Evolutionary conservation across 139 green algal genomes (phyloP).

Genomic region (Parachlorella kessleri): DNA sequence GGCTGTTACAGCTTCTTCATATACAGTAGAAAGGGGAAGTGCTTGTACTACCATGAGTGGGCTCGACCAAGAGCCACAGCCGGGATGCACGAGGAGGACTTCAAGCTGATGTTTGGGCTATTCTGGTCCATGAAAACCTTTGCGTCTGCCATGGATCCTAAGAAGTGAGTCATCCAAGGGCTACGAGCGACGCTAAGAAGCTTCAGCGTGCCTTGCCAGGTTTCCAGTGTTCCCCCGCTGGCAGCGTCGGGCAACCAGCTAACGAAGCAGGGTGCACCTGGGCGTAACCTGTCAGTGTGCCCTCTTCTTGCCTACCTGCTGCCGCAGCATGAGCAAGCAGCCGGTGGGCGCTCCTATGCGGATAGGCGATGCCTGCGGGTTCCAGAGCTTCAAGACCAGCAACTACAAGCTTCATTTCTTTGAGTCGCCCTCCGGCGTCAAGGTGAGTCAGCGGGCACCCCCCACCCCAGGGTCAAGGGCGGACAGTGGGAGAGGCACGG

Average conservation of each 20-base stretch:
- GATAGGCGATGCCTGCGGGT: slow-evolving; percentile 80
- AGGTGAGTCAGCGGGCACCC: slow-evolving; percentile 62
- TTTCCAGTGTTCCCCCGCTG: too few species aligned
- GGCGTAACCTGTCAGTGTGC: too few species aligned
- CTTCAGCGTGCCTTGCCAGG: too few species aligned
- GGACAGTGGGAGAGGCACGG: too few species aligned
- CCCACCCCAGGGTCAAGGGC: neutral
- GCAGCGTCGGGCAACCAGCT: too few species aligned
- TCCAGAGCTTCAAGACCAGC: slow-evolving; percentile 83
- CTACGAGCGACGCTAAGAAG: too few species aligned
- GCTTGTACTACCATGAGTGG: slow-evolving; percentile 93
- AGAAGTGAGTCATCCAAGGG: slow-evolving; percentile 53
- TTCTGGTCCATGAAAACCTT: slow-evolving; percentile 92
- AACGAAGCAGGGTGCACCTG: too few species aligned
- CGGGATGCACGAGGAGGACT: slow-evolving; percentile 75
- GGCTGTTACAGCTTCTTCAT: slow-evolving; percentile 82
- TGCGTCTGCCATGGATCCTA: slow-evolving; percentile 82
- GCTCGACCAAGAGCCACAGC: slow-evolving; percentile 68
- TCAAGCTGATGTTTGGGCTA: slow-evolving; percentile 97
- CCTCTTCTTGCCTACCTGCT: too few species aligned
- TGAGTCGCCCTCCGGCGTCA: slow-evolving; percentile 89
- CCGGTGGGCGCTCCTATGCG: slow-evolving; percentile 71
- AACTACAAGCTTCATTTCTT: slow-evolving; percentile 95
- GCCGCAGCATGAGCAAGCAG: slow-evolving; percentile 61
- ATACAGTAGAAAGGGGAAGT: slow-evolving; percentile 81